Base-by-base conservation (phyloP, 129 eudicot species). In the Sambucus nigra region DNA sequence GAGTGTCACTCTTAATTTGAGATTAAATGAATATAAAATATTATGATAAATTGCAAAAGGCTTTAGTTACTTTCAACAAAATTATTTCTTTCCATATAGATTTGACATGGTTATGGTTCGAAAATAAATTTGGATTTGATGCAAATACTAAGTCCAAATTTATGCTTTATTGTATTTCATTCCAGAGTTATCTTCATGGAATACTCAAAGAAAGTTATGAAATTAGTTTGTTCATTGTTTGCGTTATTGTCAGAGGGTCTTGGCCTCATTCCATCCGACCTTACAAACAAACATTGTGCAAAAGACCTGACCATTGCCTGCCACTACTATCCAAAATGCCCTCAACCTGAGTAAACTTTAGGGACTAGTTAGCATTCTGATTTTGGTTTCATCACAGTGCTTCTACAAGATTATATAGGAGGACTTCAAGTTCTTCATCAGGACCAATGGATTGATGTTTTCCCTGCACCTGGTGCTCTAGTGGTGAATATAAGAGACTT, bases 241-340 rank as follows among this genome's bases (percentile, higher is more conserved):
- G 69, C 69, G 57, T 47, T 78, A 32, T 47, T 86, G 18, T 70
- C 87, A 0, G 83, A 81, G 62, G 87, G 74, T 27, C 79, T 86
- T 14, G 87, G 81, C 29, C 73, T 81, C 11, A 20, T 25, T 16
- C 47, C 75, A 5, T 68, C 59, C 27, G 65, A 76, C 70, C 70
- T 87, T 7, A 59, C 25, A 5, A 68, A 65, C 27, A 61, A 73
- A 5, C 88, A 60, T 1, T 75, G 93, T 47, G 73, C 53, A 1
- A 66, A 82, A 10, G 82, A 77, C n/a, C 73, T 52, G 12, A 55
- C 63, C 10, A 45, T 69, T 24, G 18, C 59, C 12, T 59, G 71
- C 64, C 85, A 87, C 44, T 87, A 71, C 64, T 82, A 82, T 53
- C 93, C 88, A 1, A 54, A 81, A 7, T 87, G 85, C 41, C 96